phyloP scores from a whole-genome alignment of 495 filamentous ascomycete genomes.

The Echria macrotheca region DNA sequence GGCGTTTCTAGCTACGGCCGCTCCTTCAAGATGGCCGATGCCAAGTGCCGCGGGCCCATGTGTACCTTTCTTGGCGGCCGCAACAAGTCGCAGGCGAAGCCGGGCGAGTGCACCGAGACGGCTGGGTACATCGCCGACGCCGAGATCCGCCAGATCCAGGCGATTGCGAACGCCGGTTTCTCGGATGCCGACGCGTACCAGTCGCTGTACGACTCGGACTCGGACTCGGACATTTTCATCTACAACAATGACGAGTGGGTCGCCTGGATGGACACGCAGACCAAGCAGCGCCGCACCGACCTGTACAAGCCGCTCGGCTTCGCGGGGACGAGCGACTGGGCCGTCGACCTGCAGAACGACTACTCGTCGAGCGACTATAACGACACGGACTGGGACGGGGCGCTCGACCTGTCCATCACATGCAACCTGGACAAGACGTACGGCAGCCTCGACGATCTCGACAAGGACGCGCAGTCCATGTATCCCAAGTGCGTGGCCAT shows the following conservation, averaged over 20 bases:
- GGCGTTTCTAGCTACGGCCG: constrained; percentile 34
- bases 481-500: constrained; percentile 1
- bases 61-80: constrained; percentile 14
- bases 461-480: background rate
- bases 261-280: constrained; percentile 33
- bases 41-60: constrained; percentile 1
- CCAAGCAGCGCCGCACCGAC: constrained; percentile 15
- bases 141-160: constrained; percentile 27
- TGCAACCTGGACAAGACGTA: constrained; percentile 7
- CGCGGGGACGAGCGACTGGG: constrained; percentile 38
- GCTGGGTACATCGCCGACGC: constrained; percentile 28
- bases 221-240: constrained; percentile 34
- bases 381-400: background rate
- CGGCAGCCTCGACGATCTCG: background rate
- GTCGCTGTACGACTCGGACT: constrained; percentile 5
- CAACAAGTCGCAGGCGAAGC: constrained; percentile 9
- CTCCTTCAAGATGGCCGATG: constrained; percentile 27
- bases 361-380: background rate
- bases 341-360: constrained; percentile 31
- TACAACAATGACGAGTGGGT: constrained; percentile 42
- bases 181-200: background rate
- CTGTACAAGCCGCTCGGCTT: constrained; percentile 29
- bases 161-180: background rate
- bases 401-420: background rate
- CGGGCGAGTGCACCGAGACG: constrained; percentile 32